Base-by-base conservation (phyloP, 1,284 basidiomycete species). In the Boletus semigastroideus region DNA sequence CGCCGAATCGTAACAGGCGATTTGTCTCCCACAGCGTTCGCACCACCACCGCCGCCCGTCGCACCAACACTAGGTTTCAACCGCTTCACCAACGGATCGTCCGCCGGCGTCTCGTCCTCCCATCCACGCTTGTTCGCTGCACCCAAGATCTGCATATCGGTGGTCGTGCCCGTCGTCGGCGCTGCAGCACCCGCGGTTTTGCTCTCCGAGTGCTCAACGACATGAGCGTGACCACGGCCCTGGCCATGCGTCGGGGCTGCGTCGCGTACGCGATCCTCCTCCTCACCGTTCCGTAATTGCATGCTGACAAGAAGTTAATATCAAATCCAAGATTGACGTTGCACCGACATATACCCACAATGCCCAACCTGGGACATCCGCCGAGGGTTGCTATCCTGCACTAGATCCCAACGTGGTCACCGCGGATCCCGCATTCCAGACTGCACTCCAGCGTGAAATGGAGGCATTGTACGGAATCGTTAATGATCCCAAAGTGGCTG, bases 61-160 rank as follows among this genome's bases (percentile, higher is more conserved):
- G 27, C 17, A 22, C 50, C 31, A 19, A 17, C 16, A 3, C 79
- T 78, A 44, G 84, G 82, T 65, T 87, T 90, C 54, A 88, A 58
- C 36, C 87, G 79, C 62, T 90, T 90, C 0, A 80, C 84, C 17
- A 89, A 72, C 6, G 86, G 81, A 58, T 84, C 82, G 31, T 84
- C 83, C 0, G 67, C 55, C 1, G 73, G 70, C 6, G 64, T 46
- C 17, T 71, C 76, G 37, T 85, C 81, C 49, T 88, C 87, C 19
- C 86, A 76, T 37, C 80, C 77, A 19, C 87, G 79, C 60, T 90
- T 90, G 19, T 62, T 72, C 13, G 85, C 84, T 12, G 84, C 86
- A 17, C 86, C 86, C 60, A 82, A 78, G 46, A 88, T 87, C 6
- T 79, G 78, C 36, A 87, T 77, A 12, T 68, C 71, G 4, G 63